Evolutionary conservation across 2,329 filamentous ascomycete species (phyloP), one percentile per base, ranked within the genome.

Genomic region (Trichothecium roseum): DNA sequence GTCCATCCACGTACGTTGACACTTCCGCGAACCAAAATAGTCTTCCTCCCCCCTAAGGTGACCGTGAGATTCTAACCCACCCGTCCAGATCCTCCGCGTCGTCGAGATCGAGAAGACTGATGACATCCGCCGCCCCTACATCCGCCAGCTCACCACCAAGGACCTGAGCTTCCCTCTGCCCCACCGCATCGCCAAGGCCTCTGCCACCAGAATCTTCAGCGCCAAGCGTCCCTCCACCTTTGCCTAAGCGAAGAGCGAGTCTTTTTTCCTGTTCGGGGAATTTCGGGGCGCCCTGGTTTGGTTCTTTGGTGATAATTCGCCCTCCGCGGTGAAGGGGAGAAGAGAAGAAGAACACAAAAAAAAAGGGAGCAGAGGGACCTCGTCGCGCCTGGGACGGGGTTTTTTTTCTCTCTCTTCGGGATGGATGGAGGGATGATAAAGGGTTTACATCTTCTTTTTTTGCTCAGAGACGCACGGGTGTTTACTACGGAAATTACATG

Each of bases 131-230:
- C 86, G 91, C 66, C 89, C 91, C 52, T 98, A 98, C 81, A 94
- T 98, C 77, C 93, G 88, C 78, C 91, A 98, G 74, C 85, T 98
- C 66, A 70, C 94, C 63, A 71, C 75, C 69, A 96, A 96, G 83
- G 65, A 78, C 68, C 84, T 98, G 68, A 85, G 83, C 69, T 98
- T 98, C 85, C 91, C 91, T 64, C 85, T 98, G 53, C 91, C 91
- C 63, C 91, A 98, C 79, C 91, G 93, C 60, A 70, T 88, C 60
- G 74, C 81, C 72, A 88, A 87, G 72, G 74, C 75, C 67, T 68
- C 66, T 64, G 78, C 72, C 74, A 84, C 82, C 76, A 94, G 94
- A 79, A 63, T 96, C 64, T 98, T 94, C 75, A 78, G 83, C 63
- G 79, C 86, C 61, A 85, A 78, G 71, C 82, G 91, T 70, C 91